These are phyloP conservation scores for Macrophomina tecta DNA, from an alignment of 2,329 filamentous ascomycete genomes.

Conservation along the genomic window DNA sequence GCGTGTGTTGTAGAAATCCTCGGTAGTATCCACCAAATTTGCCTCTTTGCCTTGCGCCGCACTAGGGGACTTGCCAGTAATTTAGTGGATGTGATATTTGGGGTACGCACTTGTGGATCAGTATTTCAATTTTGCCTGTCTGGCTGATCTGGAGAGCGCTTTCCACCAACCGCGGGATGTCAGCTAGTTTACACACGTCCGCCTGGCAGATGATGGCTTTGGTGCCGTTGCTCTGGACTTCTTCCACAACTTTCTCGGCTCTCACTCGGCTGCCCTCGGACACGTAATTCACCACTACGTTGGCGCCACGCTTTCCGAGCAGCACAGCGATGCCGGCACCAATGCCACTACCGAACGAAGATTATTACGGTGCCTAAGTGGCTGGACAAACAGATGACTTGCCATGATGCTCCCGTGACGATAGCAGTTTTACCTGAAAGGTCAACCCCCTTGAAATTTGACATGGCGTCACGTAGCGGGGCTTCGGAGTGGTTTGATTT, in stretches of 20 bases:
- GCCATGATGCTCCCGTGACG: background rate
- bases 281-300: background rate
- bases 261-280: background rate
- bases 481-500: no score
- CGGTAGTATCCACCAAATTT: conserved; percentile 45
- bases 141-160: background rate
- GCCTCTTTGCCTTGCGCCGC: conserved; percentile 33
- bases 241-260: background rate
- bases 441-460: background rate
- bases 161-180: background rate
- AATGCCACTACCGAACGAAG: background rate
- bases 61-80: conserved; percentile 30
- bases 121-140: conserved; percentile 1
- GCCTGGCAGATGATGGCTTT: background rate
- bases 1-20: conserved; percentile 55
- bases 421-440: background rate
- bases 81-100: background rate
- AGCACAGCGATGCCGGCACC: background rate
- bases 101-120: background rate
- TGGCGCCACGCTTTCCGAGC: background rate
- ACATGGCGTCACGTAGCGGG: background rate
- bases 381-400: background rate
- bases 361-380: background rate
- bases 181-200: background rate
- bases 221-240: background rate